Percentiles rank a stretch among this genome's conserved stretches.
Evolutionary conservation across 176 grass and related monocot genomes (phyloP).

Genomic region (Areca catechu): DNA sequence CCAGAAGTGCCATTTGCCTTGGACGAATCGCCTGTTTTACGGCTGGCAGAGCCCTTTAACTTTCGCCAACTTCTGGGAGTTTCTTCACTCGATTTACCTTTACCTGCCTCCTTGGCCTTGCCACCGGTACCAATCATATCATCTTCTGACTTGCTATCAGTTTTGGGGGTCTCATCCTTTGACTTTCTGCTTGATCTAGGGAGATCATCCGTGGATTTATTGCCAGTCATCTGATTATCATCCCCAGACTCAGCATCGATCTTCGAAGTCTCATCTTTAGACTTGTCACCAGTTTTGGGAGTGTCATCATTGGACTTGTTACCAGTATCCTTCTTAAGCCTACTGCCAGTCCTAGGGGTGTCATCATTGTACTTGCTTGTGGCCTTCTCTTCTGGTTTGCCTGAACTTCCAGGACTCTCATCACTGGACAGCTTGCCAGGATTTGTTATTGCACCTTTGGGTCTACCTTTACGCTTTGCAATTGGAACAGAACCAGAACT

Average conservation of each 20-base stretch:
- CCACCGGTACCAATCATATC: too few relatives aligned
- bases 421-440: slow-evolving; percentile 17
- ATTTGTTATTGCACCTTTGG: slow-evolving; percentile 29
- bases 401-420: slow-evolving; percentile 18
- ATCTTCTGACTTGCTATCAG: too few relatives aligned
- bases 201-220: slow-evolving; percentile 33
- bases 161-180: slow-evolving; percentile 6
- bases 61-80: slow-evolving; percentile 32
- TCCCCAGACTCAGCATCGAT: neutral
- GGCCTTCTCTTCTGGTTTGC: slow-evolving; percentile 23
- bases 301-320: slow-evolving; percentile 21
- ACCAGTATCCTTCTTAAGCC: slow-evolving; percentile 25
- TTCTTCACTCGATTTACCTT: slow-evolving; percentile 32
- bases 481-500: neutral
- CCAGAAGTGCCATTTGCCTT: slow-evolving; percentile 28
- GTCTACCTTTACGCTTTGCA: slow-evolving; percentile 42
- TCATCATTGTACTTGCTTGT: slow-evolving; percentile 19
- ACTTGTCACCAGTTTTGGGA: slow-evolving; percentile 14
- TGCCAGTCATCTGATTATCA: slow-evolving; percentile 11
- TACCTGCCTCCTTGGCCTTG: too few relatives aligned
- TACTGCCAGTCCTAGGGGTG: slow-evolving; percentile 14
- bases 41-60: neutral
- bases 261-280: slow-evolving; percentile 16
- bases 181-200: slow-evolving; percentile 14
- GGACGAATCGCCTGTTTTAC: slow-evolving; percentile 9